Percentiles rank a stretch among this genome's conserved stretches.
phyloP scores from a whole-genome alignment of 2,329 filamentous ascomycete genomes.

The Xylaria sp. region DNA sequence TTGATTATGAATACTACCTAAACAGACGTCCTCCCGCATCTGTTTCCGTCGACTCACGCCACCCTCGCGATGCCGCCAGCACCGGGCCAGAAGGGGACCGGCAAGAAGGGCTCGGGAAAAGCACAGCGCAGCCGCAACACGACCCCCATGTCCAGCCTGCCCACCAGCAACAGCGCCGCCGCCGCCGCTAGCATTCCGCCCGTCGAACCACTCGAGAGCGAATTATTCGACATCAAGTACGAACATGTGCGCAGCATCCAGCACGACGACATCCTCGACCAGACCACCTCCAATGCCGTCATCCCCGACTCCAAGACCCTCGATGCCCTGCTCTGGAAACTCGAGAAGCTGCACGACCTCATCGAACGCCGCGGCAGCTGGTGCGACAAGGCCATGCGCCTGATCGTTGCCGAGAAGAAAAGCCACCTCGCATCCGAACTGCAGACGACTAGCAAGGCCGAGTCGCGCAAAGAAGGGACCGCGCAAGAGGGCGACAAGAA shows the following conservation, averaged over 20 bases:
- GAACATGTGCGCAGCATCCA: slow-evolving; percentile 68
- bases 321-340: slow-evolving; percentile 70
- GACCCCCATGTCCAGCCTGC: slow-evolving; percentile 69
- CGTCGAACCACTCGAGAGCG: slow-evolving; percentile 66
- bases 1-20: slow-evolving; percentile 8
- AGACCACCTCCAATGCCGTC: slow-evolving; percentile 63
- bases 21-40: slow-evolving; percentile 6
- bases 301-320: slow-evolving; percentile 72
- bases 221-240: slow-evolving; percentile 73
- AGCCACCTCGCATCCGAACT: slow-evolving; percentile 64
- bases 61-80: slow-evolving; percentile 64
- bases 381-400: slow-evolving; percentile 78
- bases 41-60: neutral
- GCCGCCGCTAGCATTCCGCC: slow-evolving; percentile 54
- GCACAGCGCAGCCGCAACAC: slow-evolving; percentile 81
- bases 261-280: slow-evolving; percentile 77
- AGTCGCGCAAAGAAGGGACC: slow-evolving; percentile 56
- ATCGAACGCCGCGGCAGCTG: slow-evolving; percentile 74
- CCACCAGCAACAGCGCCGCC: slow-evolving; percentile 46
- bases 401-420: slow-evolving; percentile 73
- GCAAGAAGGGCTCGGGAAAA: slow-evolving; percentile 72
- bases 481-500: slow-evolving; percentile 61
- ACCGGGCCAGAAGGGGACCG: slow-evolving; percentile 69
- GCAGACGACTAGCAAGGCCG: slow-evolving; percentile 60
- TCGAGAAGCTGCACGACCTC: slow-evolving; percentile 72